Percentiles rank a stretch among this genome's conserved stretches.
Evolutionary conservation across 768 basidiomycete genomes (phyloP).

Genomic region (Mycena leptocephala): DNA sequence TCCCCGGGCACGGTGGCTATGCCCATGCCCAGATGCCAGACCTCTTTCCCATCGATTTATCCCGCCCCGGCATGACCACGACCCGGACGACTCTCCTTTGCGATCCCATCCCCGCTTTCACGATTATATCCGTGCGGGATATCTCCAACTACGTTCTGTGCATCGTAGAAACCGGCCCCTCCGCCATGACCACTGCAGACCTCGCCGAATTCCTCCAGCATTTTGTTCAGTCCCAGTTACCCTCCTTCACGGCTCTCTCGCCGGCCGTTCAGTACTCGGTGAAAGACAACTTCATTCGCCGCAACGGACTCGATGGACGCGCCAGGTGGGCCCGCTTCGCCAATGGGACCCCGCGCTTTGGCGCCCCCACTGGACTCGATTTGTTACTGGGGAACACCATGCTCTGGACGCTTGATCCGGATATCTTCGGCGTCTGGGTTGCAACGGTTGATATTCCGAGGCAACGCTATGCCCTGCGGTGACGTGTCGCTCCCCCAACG

Average conservation of each 20-base stretch:
- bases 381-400: neutral
- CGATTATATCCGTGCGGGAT: constrained; percentile 4
- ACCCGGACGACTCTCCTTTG: neutral
- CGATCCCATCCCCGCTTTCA: neutral
- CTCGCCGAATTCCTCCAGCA: constrained; percentile 16
- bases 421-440: neutral
- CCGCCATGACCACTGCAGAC: neutral
- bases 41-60: constrained; percentile 20
- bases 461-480: neutral
- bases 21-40: neutral
- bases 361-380: constrained; percentile 5
- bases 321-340: neutral
- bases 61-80: neutral
- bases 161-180: constrained; percentile 1
- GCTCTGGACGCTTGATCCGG: neutral
- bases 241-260: neutral
- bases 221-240: neutral
- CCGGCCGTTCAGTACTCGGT: neutral
- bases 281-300: neutral
- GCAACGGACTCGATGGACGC: neutral
- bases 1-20: neutral
- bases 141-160: neutral
- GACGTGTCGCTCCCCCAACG: too few relatives aligned
- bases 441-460: constrained; percentile 8
- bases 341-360: neutral